Evolutionary conservation across 371 early-diverging fungal genomes (phyloP), one percentile per base, ranked within the genome.

Genomic region (Conidiobolus incongruus): DNA sequence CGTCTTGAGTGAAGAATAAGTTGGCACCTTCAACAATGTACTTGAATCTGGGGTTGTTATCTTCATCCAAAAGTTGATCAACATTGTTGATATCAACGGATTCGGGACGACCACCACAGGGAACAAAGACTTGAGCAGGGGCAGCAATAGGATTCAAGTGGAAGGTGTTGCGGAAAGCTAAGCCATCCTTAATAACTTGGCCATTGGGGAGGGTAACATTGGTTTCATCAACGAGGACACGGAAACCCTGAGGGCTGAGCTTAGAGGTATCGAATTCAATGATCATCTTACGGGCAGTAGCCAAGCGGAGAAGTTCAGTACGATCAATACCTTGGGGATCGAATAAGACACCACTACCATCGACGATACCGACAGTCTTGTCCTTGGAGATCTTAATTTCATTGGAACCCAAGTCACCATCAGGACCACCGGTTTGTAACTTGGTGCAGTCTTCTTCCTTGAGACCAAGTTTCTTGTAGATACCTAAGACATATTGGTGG

Each of bases 11-110:
- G 47, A 95, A 87, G 81, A 95, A 95, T 53, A 95, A 59, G 63
- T 95, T 95, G 58, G 96, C 96, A 49, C 96, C 96, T 63, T 95
- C 96, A 35, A 94, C 92, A 58, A 95, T 77, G 65, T 91, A 95
- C 69, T 95, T 93, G 81, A 85, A 95, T 16, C 86, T 68, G 13
- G 94, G 79, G 34, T 67, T 60, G 44, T 86, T 84, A 48, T 86
- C 79, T 28, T 59, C 58, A 37, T 73, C 75, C 43, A 92, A 62
- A 31, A 95, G 61, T 30, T 54, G 38, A 37, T 69, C 58, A 16
- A 94, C 87, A 53, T 95, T 95, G 62, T 70, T 71, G 20, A 95
- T 65, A 65, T 92, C 96, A 28, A 95, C 81, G 12, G 95, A 76
- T 62, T 95, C 96, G 41, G 96, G 96, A 46, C 96, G 81, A 45